Evolutionary conservation across 228 moss, liverwort and hornwort genomes (phyloP).

Genomic region (Sphagnum fallax): DNA sequence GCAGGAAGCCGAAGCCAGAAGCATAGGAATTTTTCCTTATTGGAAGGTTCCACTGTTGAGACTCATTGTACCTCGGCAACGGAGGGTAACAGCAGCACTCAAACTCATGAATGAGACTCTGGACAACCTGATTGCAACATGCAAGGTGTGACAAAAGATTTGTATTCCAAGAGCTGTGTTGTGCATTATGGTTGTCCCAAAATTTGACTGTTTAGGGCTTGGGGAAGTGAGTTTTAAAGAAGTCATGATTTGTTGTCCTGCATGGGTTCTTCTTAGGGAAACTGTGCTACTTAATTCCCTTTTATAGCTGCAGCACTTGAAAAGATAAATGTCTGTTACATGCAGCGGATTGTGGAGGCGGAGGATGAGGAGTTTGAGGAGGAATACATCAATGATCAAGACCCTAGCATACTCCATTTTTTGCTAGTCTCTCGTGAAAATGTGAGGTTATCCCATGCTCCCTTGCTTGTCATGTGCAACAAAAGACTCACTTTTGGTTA

Average conservation of each 20-base stretch:
- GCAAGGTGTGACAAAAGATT: conserved; percentile 44
- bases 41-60: conserved; percentile 79
- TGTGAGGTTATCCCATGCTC: conserved; percentile 13
- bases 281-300: background rate
- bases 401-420: conserved; percentile 87
- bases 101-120: conserved; percentile 65
- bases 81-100: conserved; percentile 56
- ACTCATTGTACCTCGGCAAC: conserved; percentile 69
- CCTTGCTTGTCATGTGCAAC: no score
- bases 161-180: background rate
- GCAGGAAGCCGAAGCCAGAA: conserved; percentile 76
- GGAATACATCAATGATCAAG: conserved; percentile 75
- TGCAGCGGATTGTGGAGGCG: conserved; percentile 71
- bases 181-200: background rate
- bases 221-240: background rate
- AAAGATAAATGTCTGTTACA: background rate
- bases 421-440: conserved; percentile 82
- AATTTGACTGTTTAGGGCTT: background rate
- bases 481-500: no score
- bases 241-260: no score
- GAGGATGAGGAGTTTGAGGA: conserved; percentile 68
- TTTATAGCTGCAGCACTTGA: background rate
- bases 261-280: background rate
- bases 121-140: conserved; percentile 55
- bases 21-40: conserved; percentile 70